Evolutionary conservation across 2,329 filamentous ascomycete species (phyloP), one percentile per base, ranked within the genome.

Genomic region (Trichoderma pleuroti): DNA sequence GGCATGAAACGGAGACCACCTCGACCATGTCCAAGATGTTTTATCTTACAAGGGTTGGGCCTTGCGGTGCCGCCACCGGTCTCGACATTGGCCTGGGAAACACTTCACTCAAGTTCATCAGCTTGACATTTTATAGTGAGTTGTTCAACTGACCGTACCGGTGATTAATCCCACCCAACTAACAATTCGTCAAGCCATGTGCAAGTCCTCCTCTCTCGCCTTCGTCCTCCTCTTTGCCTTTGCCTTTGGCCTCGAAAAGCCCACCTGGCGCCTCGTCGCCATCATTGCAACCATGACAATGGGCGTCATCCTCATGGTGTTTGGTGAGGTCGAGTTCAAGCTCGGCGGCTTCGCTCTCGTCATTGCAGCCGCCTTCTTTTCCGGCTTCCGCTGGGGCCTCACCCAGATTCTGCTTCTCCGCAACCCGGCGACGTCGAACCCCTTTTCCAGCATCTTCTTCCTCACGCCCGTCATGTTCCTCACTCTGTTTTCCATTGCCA

Each of bases 221-320:
- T 99, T 98, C 78, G 96, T 99, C 68, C 90, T 99, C 26, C 81
- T 97, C 62, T 99, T 99, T 79, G 96, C 96, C 73, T 97, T 99
- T 78, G 80, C 97, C 61, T 98, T 99, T 84, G 90, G 92, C 67
- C 90, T 99, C 66, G 96, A 99, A 81, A 88, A 88, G 12, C 93
- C 93, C 0, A 98, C 95, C 0, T 90, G 92, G 86, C 92, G 91
- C 76, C 88, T 99, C 10, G 91, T 97, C 49, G 86, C 87, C 74
- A 96, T 98, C 75, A 98, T 99, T 75, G 87, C 90, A 67, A 90
- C 92, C 76, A 98, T 99, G 96, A 98, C 94, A 0, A 76, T 90
- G 3, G 96, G 96, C 72, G 95, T 99, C 10, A 86, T 99, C 72
- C 97, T 98, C 90, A 99, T 99, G 96, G 96, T 98, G 0, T 93